Evolutionary conservation across 2,329 filamentous ascomycete species (phyloP).

Genomic region (Delphinella strobiligena): DNA sequence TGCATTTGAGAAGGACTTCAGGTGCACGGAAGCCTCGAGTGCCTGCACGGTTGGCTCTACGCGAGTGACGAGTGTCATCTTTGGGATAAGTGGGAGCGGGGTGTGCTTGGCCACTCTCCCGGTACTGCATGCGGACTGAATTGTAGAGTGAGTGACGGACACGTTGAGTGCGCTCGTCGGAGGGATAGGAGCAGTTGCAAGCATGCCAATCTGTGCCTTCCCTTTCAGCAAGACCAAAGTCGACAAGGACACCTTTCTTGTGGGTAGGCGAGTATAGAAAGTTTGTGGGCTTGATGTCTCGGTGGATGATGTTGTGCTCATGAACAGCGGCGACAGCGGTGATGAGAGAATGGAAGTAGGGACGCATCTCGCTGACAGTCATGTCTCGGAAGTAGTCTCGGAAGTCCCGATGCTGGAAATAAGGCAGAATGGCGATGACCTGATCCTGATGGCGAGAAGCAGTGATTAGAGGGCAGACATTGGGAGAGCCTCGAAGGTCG

Average conservation of each 20-base stretch:
- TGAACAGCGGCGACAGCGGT: slow-evolving; percentile 77
- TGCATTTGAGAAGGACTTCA: slow-evolving; percentile 95
- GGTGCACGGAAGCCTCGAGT: slow-evolving; percentile 93
- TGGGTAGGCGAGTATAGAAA: slow-evolving; percentile 81
- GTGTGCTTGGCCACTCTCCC: slow-evolving; percentile 15
- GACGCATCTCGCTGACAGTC: slow-evolving; percentile 70
- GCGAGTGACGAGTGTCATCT: slow-evolving; percentile 74
- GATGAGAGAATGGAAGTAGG: slow-evolving; percentile 84
- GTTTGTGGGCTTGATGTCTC: slow-evolving; percentile 96
- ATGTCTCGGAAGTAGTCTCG: slow-evolving; percentile 88
- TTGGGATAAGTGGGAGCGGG: slow-evolving; percentile 63
- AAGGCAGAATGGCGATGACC: slow-evolving; percentile 86
- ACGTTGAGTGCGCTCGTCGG: slow-evolving; percentile 47
- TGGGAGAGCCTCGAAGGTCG: slow-evolving; percentile 68
- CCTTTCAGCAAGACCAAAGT: slow-evolving; percentile 88
- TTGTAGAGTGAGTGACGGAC: slow-evolving; percentile 48
- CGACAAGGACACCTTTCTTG: slow-evolving; percentile 82
- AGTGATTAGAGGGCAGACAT: slow-evolving; percentile 90
- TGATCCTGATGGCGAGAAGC: slow-evolving; percentile 93
- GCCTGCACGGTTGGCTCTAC: slow-evolving; percentile 85
- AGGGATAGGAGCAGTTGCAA: slow-evolving; percentile 65
- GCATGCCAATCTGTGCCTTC: slow-evolving; percentile 60
- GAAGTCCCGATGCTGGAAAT: slow-evolving; percentile 93
- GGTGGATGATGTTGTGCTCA: slow-evolving; percentile 71
- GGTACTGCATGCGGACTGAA: slow-evolving; percentile 6